phyloP scores from a whole-genome alignment of 2,329 filamentous ascomycete species.

The Cladosporium phlei region DNA sequence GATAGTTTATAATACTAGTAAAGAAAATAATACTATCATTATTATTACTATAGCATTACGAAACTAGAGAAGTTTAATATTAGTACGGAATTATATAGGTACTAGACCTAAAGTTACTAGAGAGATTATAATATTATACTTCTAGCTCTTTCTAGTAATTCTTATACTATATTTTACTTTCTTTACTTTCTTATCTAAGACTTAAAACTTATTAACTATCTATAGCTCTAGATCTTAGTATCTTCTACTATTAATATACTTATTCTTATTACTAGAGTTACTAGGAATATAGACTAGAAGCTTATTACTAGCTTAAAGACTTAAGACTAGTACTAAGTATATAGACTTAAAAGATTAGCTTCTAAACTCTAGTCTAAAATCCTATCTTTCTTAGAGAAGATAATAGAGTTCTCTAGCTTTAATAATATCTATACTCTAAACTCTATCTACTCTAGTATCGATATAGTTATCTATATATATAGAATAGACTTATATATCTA shows the following conservation, averaged over 20 bases:
- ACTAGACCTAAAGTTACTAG: no score
- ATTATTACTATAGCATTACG: no score
- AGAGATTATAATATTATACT: no score
- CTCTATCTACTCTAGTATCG: not conserved
- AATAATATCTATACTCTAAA: conserved; percentile 10
- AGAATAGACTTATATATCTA: not conserved
- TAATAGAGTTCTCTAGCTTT: not conserved
- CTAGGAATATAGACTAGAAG: conserved; percentile 12
- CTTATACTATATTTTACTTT: no score
- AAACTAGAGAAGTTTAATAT: no score
- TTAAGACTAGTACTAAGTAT: conserved; percentile 31
- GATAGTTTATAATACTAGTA: no score
- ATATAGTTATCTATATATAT: conserved; percentile 13
- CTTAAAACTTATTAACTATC: no score
- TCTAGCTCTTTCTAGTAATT: no score
- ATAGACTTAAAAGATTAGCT: conserved; percentile 45
- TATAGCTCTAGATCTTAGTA: no score
- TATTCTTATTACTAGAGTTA: conserved; percentile 3
- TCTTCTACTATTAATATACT: conserved; percentile 9
- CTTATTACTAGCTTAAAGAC: conserved; percentile 27
- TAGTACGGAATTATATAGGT: no score
- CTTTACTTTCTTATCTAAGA: no score
- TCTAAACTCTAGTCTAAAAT: conserved; percentile 43
- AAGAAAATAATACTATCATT: no score
- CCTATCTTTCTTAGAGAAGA: not conserved